These are phyloP conservation scores for Pharnaceum exiguum DNA, from an alignment of 148 eudicot genomes.

Conservation along the genomic window DNA sequence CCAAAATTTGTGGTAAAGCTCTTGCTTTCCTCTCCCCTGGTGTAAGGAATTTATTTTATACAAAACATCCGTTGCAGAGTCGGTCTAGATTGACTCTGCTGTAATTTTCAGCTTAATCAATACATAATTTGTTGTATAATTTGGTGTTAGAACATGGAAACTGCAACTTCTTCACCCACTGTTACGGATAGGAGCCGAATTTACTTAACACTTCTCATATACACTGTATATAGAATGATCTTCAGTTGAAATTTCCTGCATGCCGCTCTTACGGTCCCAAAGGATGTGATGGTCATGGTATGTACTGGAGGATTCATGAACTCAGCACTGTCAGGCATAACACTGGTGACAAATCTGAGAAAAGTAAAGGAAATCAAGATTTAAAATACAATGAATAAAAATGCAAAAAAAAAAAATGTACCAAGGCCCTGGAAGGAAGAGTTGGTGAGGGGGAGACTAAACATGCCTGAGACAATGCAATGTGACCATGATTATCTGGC, in stretches of 20 bases:
- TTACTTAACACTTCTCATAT: conserved; percentile 4
- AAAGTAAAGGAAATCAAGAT: not conserved
- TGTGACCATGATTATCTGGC: not conserved
- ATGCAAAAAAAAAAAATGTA: not conserved
- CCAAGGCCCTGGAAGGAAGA: not conserved
- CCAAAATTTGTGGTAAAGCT: conserved; percentile 12
- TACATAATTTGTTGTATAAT: not conserved
- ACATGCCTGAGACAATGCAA: not conserved
- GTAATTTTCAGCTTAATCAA: not conserved
- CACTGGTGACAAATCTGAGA: not conserved
- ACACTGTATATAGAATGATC: conserved; percentile 1
- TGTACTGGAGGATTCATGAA: not conserved
- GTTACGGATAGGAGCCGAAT: not conserved
- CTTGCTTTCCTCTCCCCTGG: not conserved
- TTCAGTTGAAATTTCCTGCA: not conserved
- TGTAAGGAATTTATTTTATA: conserved; percentile 12
- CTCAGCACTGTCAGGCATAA: not conserved
- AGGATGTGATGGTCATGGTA: not conserved
- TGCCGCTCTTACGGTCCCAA: not conserved
- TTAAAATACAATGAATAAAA: not conserved
- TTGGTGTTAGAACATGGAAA: not conserved
- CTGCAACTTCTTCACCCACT: not conserved
- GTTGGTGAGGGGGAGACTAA: too few relatives aligned
- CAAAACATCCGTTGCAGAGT: not conserved
- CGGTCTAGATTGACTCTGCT: not conserved